These are phyloP conservation scores for Trichoderma sp. DNA, from an alignment of 2,329 filamentous ascomycete species.

Conservation along the genomic window DNA sequence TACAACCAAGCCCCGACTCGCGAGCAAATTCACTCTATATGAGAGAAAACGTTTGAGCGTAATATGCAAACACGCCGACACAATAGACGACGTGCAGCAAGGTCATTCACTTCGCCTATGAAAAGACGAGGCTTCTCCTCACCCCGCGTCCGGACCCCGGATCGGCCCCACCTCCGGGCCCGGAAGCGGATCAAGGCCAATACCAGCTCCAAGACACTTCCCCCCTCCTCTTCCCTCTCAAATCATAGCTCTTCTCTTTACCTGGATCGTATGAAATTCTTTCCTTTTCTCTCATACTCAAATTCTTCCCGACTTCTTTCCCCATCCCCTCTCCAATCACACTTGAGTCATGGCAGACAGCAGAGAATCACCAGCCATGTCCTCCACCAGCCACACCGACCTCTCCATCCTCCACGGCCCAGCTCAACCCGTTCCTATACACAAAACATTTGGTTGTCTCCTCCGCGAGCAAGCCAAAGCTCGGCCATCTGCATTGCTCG, in stretches of 20 bases:
- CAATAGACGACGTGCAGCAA: neutral
- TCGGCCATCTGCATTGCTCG: neutral
- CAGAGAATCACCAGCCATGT: neutral
- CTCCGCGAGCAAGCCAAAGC: neutral
- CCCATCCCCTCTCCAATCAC: neutral
- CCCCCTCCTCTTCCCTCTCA: neutral
- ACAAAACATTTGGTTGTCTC: neutral
- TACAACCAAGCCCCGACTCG: neutral
- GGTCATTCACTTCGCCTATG: neutral
- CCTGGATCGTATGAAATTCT: neutral
- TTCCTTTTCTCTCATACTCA: neutral
- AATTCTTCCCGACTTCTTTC: neutral
- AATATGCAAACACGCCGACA: neutral
- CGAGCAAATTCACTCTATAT: neutral
- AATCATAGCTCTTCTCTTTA: neutral
- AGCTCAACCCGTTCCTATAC: neutral
- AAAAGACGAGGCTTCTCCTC: neutral
- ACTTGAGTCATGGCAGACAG: neutral
- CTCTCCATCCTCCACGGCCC: slow-evolving; percentile 12
- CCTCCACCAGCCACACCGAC: neutral
- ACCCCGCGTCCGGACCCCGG: neutral
- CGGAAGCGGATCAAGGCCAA: neutral
- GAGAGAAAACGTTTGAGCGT: rapidly evolving
- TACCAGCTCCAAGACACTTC: neutral
- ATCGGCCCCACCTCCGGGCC: slow-evolving; percentile 6